These are phyloP conservation scores for Exophiala lecanii-corni DNA, from an alignment of 2,329 filamentous ascomycete species.

Conservation along the genomic window DNA sequence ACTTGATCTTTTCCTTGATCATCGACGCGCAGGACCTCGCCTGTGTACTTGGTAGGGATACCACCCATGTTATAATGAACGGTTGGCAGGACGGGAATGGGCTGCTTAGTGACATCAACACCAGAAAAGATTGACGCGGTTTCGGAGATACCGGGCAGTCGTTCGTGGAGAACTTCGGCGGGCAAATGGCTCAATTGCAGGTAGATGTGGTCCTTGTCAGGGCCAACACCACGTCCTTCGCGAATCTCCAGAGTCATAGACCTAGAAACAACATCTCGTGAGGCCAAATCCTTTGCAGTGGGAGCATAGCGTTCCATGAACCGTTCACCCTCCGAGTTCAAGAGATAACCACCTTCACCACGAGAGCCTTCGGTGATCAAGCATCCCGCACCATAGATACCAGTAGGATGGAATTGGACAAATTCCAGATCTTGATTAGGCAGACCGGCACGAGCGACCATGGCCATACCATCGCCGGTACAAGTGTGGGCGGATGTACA, in stretches of 20 bases:
- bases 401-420: slow-evolving; percentile 98
- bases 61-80: slow-evolving; percentile 99
- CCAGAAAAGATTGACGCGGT: slow-evolving; percentile 95
- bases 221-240: slow-evolving; percentile 91
- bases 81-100: slow-evolving; percentile 91
- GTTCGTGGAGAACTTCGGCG: slow-evolving; percentile 85
- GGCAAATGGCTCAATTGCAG: slow-evolving; percentile 95
- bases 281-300: slow-evolving; percentile 95
- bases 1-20: slow-evolving; percentile 83
- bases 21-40: slow-evolving; percentile 88
- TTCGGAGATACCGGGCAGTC: slow-evolving; percentile 97
- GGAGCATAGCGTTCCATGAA: slow-evolving; percentile 99
- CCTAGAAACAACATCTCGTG: slow-evolving; percentile 91
- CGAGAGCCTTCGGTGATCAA: slow-evolving; percentile 96
- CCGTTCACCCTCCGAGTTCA: slow-evolving; percentile 96
- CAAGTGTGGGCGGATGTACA: slow-evolving; percentile 98
- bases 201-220: slow-evolving; percentile 98
- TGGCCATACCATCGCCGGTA: slow-evolving; percentile 98
- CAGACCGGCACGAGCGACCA: slow-evolving; percentile 95
- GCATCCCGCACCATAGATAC: slow-evolving; percentile 97
- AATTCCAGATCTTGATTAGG: slow-evolving; percentile 99
- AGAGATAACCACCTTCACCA: slow-evolving; percentile 95
- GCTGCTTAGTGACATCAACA: slow-evolving; percentile 95
- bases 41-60: slow-evolving; percentile 95
- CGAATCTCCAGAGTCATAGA: slow-evolving; percentile 99